These are phyloP conservation scores for Stemphylium vesicarium DNA, from an alignment of 2,329 filamentous ascomycete species.

Conservation along the genomic window DNA sequence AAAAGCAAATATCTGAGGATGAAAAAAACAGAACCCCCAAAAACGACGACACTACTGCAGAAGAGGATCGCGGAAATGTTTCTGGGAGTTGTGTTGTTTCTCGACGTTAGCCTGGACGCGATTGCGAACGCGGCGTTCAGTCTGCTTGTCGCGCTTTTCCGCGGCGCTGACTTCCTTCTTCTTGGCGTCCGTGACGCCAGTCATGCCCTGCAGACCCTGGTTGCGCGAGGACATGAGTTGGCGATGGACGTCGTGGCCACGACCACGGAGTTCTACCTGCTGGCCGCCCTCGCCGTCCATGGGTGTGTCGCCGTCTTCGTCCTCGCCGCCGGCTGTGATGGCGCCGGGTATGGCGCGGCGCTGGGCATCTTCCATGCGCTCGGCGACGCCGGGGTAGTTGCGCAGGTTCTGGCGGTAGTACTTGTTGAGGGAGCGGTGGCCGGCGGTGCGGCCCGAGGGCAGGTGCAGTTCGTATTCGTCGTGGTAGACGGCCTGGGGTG, in stretches of 20 bases:
- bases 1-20: background rate
- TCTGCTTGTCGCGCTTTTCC: conserved; percentile 73
- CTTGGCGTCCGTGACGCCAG: conserved; percentile 76
- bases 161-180: conserved; percentile 70
- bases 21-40: background rate
- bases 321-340: conserved; percentile 60
- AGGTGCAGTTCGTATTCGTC: conserved; percentile 94
- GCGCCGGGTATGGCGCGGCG: conserved; percentile 53
- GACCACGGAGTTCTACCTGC: conserved; percentile 25
- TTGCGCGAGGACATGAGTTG: conserved; percentile 66
- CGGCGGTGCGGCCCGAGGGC: conserved; percentile 85
- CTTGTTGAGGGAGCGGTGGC: conserved; percentile 83
- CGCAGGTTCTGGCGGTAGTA: conserved; percentile 95
- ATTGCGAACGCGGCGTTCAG: conserved; percentile 66
- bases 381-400: conserved; percentile 78
- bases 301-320: conserved; percentile 49
- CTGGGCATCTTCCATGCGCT: conserved; percentile 68
- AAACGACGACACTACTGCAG: conserved; percentile 51
- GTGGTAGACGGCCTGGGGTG: conserved; percentile 79
- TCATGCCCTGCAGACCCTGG: conserved; percentile 77
- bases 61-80: conserved; percentile 70
- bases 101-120: conserved; percentile 71
- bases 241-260: conserved; percentile 41
- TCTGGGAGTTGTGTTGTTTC: conserved; percentile 77
- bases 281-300: conserved; percentile 36